Evolutionary conservation across 176 grass and related monocot species (phyloP).

Genomic region (Zea mays): DNA sequence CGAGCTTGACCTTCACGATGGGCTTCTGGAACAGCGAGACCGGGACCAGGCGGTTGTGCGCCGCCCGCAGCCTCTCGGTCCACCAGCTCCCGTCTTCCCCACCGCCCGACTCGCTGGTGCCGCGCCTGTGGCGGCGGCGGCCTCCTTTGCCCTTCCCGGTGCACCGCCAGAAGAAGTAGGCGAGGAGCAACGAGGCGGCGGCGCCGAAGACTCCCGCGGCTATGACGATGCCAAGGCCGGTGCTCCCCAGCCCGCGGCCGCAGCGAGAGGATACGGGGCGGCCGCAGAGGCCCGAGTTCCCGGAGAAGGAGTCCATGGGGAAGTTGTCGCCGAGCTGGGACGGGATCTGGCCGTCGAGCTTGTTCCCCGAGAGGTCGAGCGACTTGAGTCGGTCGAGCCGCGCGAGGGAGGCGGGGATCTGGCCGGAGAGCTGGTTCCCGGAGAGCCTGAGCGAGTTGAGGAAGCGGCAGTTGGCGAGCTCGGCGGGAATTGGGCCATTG

Average conservation of each 20-base stretch:
- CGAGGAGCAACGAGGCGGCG: slow-evolving; percentile 63
- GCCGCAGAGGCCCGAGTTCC: slow-evolving; percentile 70
- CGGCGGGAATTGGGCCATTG: slow-evolving; percentile 60
- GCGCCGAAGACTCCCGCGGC: slow-evolving; percentile 89
- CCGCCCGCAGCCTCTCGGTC: slow-evolving; percentile 65
- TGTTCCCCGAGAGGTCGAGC: slow-evolving; percentile 75
- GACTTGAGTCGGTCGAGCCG: slow-evolving; percentile 65
- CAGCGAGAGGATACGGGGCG: slow-evolving; percentile 50
- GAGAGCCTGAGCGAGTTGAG: slow-evolving; percentile 71
- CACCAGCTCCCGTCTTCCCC: slow-evolving; percentile 83
- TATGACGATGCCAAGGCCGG: slow-evolving; percentile 65
- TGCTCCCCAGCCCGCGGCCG: slow-evolving; percentile 35
- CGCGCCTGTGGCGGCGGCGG: slow-evolving; percentile 24
- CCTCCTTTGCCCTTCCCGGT: slow-evolving; percentile 46
- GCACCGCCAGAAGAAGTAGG: slow-evolving; percentile 81
- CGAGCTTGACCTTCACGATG: slow-evolving; percentile 96
- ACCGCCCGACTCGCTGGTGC: slow-evolving; percentile 18
- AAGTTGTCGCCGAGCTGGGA: slow-evolving; percentile 49
- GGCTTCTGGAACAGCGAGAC: slow-evolving; percentile 97
- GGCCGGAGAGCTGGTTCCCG: slow-evolving; percentile 58
- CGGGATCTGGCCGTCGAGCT: slow-evolving; percentile 65
- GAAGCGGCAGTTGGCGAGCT: slow-evolving; percentile 71
- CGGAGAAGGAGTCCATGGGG: slow-evolving; percentile 40
- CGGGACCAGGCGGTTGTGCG: slow-evolving; percentile 71
- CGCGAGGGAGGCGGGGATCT: slow-evolving; percentile 65